Evolutionary conservation across 176 grass and related monocot genomes (phyloP), one percentile per base, ranked within the genome.

Genomic region (Eleusine coracana): DNA sequence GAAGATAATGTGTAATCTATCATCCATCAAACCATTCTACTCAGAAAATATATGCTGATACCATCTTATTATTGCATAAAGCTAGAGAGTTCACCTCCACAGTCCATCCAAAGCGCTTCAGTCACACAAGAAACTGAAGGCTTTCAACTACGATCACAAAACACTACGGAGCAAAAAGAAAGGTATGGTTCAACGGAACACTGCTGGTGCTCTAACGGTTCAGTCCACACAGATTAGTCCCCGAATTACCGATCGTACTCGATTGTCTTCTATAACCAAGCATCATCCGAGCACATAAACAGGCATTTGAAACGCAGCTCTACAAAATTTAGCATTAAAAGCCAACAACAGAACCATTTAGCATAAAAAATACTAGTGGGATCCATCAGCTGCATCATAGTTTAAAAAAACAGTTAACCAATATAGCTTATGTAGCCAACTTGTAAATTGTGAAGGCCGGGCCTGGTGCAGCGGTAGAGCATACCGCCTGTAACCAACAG

Each of bases 401-500:
- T 73, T 48, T 61, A 59, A 5, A n/a, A 40, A 10, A 71, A 4
- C n/a, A n/a, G 25, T 6, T 63, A 70, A 15, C 39, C 39, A 5
- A 16, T 68, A 82, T 41, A 78, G 54, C 54, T 42, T 25, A 85
- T 11, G 20, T 27, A 48, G 12, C 44, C 68, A 73, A 72, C 68
- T 79, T 36, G 17, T 78, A 80, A 39, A 49, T 49, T 61, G n/a
- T 50, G n/a, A n/a, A n/a, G n/a, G n/a, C n/a, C n/a, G n/a, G n/a
- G n/a, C n/a, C n/a, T n/a, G n/a, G n/a, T n/a, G n/a, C n/a, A n/a
- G n/a, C n/a, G n/a, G n/a, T n/a, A n/a, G n/a, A n/a, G n/a, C n/a
- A n/a, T n/a, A n/a, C n/a, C n/a, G n/a, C n/a, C n/a, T n/a, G n/a
- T n/a, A n/a, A n/a, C n/a, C n/a, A n/a, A n/a, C n/a, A n/a, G n/a